Evolutionary conservation across 495 filamentous ascomycete species (phyloP), one percentile per base, ranked within the genome.

Genomic region (Trichoderma reesei): DNA sequence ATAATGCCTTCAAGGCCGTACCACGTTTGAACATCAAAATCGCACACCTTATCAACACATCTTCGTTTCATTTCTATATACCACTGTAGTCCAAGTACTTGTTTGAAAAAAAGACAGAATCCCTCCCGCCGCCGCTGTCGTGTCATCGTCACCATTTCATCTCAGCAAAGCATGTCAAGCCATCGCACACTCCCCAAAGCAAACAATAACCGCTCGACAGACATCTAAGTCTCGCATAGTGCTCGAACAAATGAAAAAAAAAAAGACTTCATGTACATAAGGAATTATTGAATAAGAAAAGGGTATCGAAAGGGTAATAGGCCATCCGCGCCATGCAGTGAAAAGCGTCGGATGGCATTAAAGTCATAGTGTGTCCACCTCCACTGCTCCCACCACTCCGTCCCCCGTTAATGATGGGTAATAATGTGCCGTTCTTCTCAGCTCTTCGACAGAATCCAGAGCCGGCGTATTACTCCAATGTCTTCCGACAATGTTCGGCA

Each of bases 251-350:
- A 56, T 7, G n/a, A 56, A 56, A 33, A 56, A 31, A 46, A 6
- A 18, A 46, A 46, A n/a, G n/a, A n/a, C 3, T n/a, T n/a, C n/a
- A n/a, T n/a, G n/a, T n/a, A n/a, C n/a, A n/a, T n/a, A n/a, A n/a
- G n/a, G n/a, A n/a, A n/a, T n/a, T n/a, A n/a, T n/a, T n/a, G n/a
- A 18, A 18, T 5, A 46, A n/a, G 14, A 46, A 46, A 56, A 56
- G 48, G 48, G 48, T 56, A 56, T 56, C 48, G 48, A 56, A 56
- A 26, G 26, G 7, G n/a, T n/a, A n/a, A n/a, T 33, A 56, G 20
- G 20, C 48, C 14, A 5, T 56, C 48, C 48, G 7, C 13, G 48
- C 48, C 42, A 33, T 33, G n/a, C n/a, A n/a, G n/a, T n/a, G 33
- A 8, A 18, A 56, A 33, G 18, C 48, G 13, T 31, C 5, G 48